Percentiles rank a stretch among this genome's conserved stretches.
Conservation (phyloP, 352 stramenopile species). For the Albugo candida region DNA sequence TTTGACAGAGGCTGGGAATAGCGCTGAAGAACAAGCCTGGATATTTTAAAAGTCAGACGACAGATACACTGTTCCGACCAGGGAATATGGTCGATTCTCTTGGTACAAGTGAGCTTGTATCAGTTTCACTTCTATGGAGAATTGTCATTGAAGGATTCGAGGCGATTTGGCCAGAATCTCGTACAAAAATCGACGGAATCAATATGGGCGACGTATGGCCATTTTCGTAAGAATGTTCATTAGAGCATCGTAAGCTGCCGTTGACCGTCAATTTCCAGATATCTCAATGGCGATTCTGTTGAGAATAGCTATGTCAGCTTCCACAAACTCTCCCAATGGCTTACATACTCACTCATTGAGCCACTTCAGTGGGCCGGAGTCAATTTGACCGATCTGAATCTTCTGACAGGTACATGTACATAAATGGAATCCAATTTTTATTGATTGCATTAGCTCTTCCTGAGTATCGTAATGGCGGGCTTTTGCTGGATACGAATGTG, state of each 20-base stretch:
- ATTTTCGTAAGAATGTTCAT: slow-evolving; percentile 21
- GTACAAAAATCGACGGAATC: slow-evolving; percentile 37
- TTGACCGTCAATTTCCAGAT: slow-evolving; percentile 10
- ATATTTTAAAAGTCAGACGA: background rate
- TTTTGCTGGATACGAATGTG: slow-evolving; percentile 66
- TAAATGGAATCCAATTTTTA: slow-evolving; percentile 8
- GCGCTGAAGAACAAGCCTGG: background rate
- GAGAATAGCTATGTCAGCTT: slow-evolving; percentile 59
- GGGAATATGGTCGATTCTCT: slow-evolving; percentile 74
- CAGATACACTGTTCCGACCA: background rate
- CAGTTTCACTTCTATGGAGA: slow-evolving; percentile 52
- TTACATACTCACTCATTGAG: slow-evolving; percentile 80
- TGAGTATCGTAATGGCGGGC: slow-evolving; percentile 68
- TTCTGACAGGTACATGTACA: slow-evolving; percentile 28
- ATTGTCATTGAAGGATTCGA: slow-evolving; percentile 63
- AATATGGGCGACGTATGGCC: slow-evolving; percentile 80
- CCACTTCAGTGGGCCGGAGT: slow-evolving; percentile 29
- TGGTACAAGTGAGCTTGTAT: slow-evolving; percentile 28
- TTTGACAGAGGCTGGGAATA: background rate
- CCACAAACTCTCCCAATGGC: slow-evolving; percentile 79
- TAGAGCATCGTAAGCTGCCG: background rate
- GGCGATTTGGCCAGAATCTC: slow-evolving; percentile 66
- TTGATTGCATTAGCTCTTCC: slow-evolving; percentile 20
- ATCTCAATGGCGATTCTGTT: slow-evolving; percentile 24
- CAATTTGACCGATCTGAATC: slow-evolving; percentile 49